Percentiles rank a stretch among this genome's conserved stretches.
These are phyloP conservation scores for Tulasnella sp. DNA, from an alignment of 768 basidiomycete genomes.

Conservation along the genomic window DNA sequence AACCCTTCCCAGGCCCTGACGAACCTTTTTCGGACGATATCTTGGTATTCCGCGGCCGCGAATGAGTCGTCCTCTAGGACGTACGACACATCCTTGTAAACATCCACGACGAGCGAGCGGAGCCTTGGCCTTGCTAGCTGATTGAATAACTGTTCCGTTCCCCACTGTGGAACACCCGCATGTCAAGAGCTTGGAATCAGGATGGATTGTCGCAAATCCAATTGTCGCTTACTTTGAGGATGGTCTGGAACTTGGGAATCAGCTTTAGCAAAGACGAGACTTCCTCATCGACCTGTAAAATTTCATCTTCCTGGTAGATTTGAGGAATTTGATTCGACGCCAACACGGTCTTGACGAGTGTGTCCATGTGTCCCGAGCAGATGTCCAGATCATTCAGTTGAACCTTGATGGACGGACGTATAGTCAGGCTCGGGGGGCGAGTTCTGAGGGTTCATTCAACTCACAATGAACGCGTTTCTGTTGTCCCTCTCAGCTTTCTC, in stretches of 20 bases:
- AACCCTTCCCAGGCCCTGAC: conserved; percentile 77
- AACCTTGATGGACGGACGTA: conserved; percentile 37
- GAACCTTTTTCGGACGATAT: conserved; percentile 81
- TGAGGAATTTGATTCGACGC: conserved; percentile 47
- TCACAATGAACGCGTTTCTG: conserved; percentile 68
- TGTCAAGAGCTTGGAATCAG: neutral
- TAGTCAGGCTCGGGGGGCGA: conserved; percentile 1
- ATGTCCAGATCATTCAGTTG: conserved; percentile 90
- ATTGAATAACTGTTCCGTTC: conserved; percentile 91
- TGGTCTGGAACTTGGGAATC: conserved; percentile 53
- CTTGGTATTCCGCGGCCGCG: conserved; percentile 70
- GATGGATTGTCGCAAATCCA: too few species aligned
- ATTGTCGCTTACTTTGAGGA: conserved; percentile 47
- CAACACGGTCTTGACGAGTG: conserved; percentile 56
- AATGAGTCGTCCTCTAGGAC: conserved; percentile 83
- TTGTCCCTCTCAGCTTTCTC: conserved; percentile 78
- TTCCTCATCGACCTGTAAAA: conserved; percentile 36
- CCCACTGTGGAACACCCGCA: conserved; percentile 38
- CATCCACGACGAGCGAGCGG: conserved; percentile 70
- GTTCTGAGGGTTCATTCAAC: conserved; percentile 25
- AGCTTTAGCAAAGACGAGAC: conserved; percentile 43
- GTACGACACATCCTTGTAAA: conserved; percentile 86
- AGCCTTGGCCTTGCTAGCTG: conserved; percentile 83
- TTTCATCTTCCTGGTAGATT: conserved; percentile 53
- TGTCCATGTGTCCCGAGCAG: conserved; percentile 80